Evolutionary conservation across 2,329 filamentous ascomycete genomes (phyloP), one percentile per base, ranked within the genome.

Genomic region (Aspergillus brasiliensis): DNA sequence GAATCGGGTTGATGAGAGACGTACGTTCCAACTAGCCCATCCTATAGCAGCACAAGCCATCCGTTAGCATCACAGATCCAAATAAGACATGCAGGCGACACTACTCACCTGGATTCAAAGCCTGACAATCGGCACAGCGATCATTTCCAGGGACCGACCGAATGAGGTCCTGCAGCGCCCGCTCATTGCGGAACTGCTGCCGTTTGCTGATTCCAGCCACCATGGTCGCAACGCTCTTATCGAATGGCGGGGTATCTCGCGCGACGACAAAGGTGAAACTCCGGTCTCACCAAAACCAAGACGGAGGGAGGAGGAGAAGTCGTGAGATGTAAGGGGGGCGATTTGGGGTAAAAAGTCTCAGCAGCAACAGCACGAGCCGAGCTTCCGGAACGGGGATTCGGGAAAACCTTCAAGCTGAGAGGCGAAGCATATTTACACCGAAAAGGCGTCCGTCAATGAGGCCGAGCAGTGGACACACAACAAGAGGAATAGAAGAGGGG

Each of bases 131-230:
- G 65, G 95, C 95, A 81, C 95, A 99, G 71, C 87, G 82, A 75
- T 95, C 92, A 81, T 99, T 99, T 60, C 95, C 95, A 8, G 92
- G 86, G 8, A 96, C 83, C 38, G 82, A 87, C 67, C 90, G 90
- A 67, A 98, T 89, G 64, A 99, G 86, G 51, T 98, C 94, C 73
- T 97, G 92, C 67, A 99, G 83, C 58, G 87, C 83, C 75, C 91
- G 91, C 82, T 99, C 95, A 78, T 99, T 97, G 79, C 95, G 93
- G 83, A 91, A 92, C 84, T 97, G 94, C 81, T 97, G 92, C 79
- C 95, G 92, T 85, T 98, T 99, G 83, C 89, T 97, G 76, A 96
- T 83, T 47, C 87, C 83, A 57, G 85, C 84, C 58, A 91, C 85
- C 91, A 93, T 95, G 59, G 44, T 71, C 63, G 61, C 63, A 40